phyloP scores from a whole-genome alignment of 352 stramenopile species.

The Peronospora farinosa region DNA sequence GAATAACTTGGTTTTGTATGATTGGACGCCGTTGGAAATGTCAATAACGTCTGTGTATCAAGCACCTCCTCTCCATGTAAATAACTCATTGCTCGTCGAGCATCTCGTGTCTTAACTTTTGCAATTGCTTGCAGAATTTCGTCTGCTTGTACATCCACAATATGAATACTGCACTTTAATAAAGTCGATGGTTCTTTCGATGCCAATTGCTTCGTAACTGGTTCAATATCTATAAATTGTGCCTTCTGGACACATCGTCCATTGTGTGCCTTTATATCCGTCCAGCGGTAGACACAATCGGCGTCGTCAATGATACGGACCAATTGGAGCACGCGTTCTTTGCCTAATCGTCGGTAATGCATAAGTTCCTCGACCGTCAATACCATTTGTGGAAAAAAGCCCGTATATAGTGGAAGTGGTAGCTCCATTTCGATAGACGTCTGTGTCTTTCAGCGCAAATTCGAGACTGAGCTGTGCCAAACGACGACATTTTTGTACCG shows the following conservation, averaged over 20 bases:
- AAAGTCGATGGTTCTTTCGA: conserved; percentile 39
- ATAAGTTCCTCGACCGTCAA: conserved; percentile 64
- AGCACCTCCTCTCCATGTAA: conserved; percentile 48
- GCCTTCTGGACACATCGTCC: conserved; percentile 37
- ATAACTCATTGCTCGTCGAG: conserved; percentile 43
- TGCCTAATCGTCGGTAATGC: conserved; percentile 64
- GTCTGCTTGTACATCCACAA: conserved; percentile 52
- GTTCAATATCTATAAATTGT: conserved; percentile 54
- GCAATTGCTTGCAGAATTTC: conserved; percentile 60
- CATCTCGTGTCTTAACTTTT: conserved; percentile 47
- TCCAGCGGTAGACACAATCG: conserved; percentile 70
- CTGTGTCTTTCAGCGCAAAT: conserved; percentile 3
- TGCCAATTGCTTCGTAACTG: conserved; percentile 30
- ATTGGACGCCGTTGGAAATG: conserved; percentile 48
- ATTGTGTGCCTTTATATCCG: conserved; percentile 26
- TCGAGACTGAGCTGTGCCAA: conserved; percentile 19
- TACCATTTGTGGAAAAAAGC: conserved; percentile 77
- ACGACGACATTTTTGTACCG: conserved; percentile 4
- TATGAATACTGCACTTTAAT: conserved; percentile 55
- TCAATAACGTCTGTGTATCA: conserved; percentile 64
- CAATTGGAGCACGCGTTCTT: conserved; percentile 59
- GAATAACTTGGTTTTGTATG: conserved; percentile 52
- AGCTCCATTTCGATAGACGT: conserved; percentile 21
- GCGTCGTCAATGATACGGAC: conserved; percentile 66
- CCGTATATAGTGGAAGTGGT: conserved; percentile 51